Evolutionary conservation across 2,329 filamentous ascomycete species (phyloP).

Genomic region (Tolypocladium pustulatum): DNA sequence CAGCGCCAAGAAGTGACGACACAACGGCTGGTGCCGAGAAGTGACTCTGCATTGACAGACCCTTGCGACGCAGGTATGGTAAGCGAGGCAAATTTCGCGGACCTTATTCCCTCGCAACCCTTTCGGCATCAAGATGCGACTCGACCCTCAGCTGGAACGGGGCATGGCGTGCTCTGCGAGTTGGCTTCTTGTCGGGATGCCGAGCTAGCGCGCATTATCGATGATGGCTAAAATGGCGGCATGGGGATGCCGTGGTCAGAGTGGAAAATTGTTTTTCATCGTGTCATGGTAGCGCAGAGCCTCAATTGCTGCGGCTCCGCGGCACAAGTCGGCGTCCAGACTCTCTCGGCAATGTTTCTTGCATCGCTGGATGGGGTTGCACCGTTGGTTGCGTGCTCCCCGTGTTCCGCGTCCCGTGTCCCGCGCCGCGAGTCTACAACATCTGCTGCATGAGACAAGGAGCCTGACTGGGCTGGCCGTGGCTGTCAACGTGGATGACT

Average conservation of each 20-base stretch:
- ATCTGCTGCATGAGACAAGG: neutral
- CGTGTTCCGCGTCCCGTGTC: neutral
- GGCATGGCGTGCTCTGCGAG: neutral
- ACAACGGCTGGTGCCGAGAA: neutral
- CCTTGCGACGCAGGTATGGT: neutral
- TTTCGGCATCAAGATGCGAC: neutral
- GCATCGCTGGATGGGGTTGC: neutral
- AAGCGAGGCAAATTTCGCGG: neutral
- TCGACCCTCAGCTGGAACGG: neutral
- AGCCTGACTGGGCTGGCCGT: neutral
- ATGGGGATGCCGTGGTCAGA: neutral
- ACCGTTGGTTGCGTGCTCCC: neutral
- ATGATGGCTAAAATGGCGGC: neutral
- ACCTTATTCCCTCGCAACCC: neutral
- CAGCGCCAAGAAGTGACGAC: neutral
- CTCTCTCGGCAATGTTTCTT: neutral
- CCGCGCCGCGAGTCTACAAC: neutral
- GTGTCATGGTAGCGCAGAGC: neutral
- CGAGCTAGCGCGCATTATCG: neutral
- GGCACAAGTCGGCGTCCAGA: neutral
- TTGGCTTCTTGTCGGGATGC: neutral
- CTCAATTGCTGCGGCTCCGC: neutral
- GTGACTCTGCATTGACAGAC: neutral
- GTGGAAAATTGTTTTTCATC: neutral
- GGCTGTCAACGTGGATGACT: neutral